Percentiles rank a stretch among this genome's conserved stretches.
phyloP scores from a whole-genome alignment of 257 asterid species.

The Plantago ovata region DNA sequence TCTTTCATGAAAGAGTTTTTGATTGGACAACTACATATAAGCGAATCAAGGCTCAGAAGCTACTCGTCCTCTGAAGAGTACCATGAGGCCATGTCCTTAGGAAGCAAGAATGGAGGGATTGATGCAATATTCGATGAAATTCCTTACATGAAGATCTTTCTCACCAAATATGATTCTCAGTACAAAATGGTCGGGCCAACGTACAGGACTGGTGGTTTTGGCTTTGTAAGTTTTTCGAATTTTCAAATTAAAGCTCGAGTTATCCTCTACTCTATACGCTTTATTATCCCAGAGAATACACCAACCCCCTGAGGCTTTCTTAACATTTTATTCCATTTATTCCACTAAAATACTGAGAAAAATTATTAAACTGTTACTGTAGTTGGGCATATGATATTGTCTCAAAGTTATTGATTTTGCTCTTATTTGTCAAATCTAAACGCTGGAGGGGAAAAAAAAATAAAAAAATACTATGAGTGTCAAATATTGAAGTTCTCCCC shows the following conservation, averaged over 20 bases:
- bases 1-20: constrained; percentile 34
- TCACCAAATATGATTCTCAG: constrained; percentile 24
- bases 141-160: constrained; percentile 43
- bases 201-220: constrained; percentile 42
- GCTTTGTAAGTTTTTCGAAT: constrained; percentile 40
- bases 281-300: too few relatives aligned
- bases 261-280: neutral
- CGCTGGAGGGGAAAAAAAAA: too few relatives aligned
- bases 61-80: constrained; percentile 26
- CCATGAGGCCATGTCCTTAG: constrained; percentile 35
- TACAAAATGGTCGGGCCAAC: constrained; percentile 49
- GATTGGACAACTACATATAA: constrained; percentile 16
- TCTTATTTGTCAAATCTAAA: too few relatives aligned
- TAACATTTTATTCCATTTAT: too few relatives aligned
- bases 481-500: neutral
- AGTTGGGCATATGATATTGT: too few relatives aligned
- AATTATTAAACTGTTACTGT: too few relatives aligned
- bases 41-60: constrained; percentile 22
- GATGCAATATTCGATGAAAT: constrained; percentile 48
- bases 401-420: too few relatives aligned
- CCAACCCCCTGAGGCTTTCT: too few relatives aligned
- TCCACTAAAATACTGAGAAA: too few relatives aligned
- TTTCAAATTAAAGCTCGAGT: neutral
- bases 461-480: too few relatives aligned
- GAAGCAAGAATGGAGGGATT: constrained; percentile 42